Evolutionary conservation across 2,329 filamentous ascomycete species (phyloP), one percentile per base, ranked within the genome.

Genomic region (Berkeleyomyces rouxiae): DNA sequence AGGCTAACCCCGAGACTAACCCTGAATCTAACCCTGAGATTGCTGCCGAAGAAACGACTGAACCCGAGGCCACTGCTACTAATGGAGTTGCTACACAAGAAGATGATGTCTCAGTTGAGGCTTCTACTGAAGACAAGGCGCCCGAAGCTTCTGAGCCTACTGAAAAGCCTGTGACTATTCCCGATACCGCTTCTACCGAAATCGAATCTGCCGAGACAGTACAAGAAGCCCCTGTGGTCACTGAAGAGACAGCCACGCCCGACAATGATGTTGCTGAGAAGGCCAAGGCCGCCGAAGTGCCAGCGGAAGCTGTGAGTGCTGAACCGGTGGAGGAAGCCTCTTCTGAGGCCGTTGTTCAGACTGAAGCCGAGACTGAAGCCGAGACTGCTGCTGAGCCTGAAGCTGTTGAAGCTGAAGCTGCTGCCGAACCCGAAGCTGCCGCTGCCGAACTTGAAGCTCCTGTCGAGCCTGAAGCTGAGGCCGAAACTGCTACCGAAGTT

Each of bases 261-360:
- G 44, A 67, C 67, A 62, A 67, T 67, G 64, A 42, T 16, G 63
- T 59, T 53, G 46, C 65, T 23, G n/a, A 55, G 9, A 5, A 62
- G 33, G 51, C 44, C 13, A 51, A 64, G 44, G 44, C 61, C 9
- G 40, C 47, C 13, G 60, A 64, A 2, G 57, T 60, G 31, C 49
- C n/a, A 59, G 61, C 1, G 31, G 64, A 66, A 39, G 7, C 60
- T 23, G 61, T 44, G 1, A 43, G 60, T n/a, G 44, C 58, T 58
- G 60, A 39, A 23, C 61, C 42, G 16, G 58, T 37, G 11, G 9
- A 5, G 6, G 44, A 61, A 13, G 42, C 55, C 2, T 58, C 62
- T 10, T 43, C 61, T 9, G 64, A 61, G 37, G 39, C 36, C 16
- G 33, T 51, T 16, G 51, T 46, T 5, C 63, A 61, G 13, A 55